Evolutionary conservation across 2,329 filamentous ascomycete genomes (phyloP), one percentile per base, ranked within the genome.

Genomic region (Metarhizium rileyi): DNA sequence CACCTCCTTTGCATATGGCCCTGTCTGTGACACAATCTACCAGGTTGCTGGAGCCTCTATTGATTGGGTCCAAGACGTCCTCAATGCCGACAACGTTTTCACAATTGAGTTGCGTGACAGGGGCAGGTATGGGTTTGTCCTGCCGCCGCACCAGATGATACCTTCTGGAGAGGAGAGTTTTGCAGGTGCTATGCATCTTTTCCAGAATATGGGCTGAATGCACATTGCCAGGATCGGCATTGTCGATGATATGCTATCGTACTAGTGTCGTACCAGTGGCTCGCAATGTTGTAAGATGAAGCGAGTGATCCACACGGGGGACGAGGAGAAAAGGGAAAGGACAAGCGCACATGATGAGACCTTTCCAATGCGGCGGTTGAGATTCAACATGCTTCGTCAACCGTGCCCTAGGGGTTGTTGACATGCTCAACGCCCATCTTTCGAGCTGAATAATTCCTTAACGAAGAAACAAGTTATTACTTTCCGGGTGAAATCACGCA

Each of bases 21-120:
- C 78, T 2, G 76, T 80, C 53, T 84, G 81, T 63, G 65, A 65
- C 40, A 83, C 78, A 27, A 80, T 84, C 55, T 84, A 84, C 63
- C 70, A 76, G 54, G 76, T 78, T 0, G 66, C 68, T 0, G 72
- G 72, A 22, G 67, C 60, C 48, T 70, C 66, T 43, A 68, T 71
- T 22, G 74, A 77, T 59, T 76, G 71, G 50, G 66, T 67, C 43
- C 59, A 60, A 20, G 72, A 73, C 44, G 65, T 72, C 4, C 62
- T 67, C 45, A 61, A 64, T 35, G 67, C 73, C 2, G 68, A 71
- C 49, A 63, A 71, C 44, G 61, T 61, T 23, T 72, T 70, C 55
- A 67, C 67, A 1, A 58, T 64, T 8, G 70, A 73, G 60, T 63
- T 73, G 40, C 62, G 56, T 46, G 44, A 67, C 64, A 51, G 59